A percentile compares a stretch with the other conserved stretches of the same genome.
Conservation (phyloP, 176 grass and related monocot species). For the Stipa capillata region DNA sequence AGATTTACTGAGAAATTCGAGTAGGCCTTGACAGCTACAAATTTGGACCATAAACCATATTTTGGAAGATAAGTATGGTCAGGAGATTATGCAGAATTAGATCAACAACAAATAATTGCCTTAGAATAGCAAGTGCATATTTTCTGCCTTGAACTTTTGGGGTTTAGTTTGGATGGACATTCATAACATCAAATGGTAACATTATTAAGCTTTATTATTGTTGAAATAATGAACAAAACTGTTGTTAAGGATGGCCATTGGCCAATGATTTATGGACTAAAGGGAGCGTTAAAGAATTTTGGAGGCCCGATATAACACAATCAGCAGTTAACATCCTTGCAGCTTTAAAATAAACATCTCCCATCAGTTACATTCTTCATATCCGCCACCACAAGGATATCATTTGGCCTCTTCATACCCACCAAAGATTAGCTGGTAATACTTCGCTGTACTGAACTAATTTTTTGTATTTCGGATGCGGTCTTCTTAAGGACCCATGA, state of each 20-base stretch:
- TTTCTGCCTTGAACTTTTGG: background rate
- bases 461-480: background rate
- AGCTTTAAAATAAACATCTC: background rate
- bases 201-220: background rate
- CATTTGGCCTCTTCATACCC: background rate
- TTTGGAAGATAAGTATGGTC: background rate
- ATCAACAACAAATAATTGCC: background rate
- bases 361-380: background rate
- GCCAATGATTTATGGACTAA: background rate
- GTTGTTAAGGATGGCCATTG: background rate
- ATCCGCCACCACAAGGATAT: background rate
- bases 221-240: background rate
- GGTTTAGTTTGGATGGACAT: slow-evolving; percentile 2
- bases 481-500: background rate
- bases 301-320: background rate
- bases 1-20: slow-evolving; percentile 18
- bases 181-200: background rate
- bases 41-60: background rate
- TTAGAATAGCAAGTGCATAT: background rate
- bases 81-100: slow-evolving; percentile 1
- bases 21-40: background rate
- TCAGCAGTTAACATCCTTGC: background rate
- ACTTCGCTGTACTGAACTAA: background rate
- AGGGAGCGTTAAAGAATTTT: background rate
- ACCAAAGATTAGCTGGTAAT: background rate